A percentile compares a stretch with the other conserved stretches of the same genome.
These are phyloP conservation scores for Syzygium oleosum DNA, from an alignment of 345 rosid genomes.

Conservation along the genomic window DNA sequence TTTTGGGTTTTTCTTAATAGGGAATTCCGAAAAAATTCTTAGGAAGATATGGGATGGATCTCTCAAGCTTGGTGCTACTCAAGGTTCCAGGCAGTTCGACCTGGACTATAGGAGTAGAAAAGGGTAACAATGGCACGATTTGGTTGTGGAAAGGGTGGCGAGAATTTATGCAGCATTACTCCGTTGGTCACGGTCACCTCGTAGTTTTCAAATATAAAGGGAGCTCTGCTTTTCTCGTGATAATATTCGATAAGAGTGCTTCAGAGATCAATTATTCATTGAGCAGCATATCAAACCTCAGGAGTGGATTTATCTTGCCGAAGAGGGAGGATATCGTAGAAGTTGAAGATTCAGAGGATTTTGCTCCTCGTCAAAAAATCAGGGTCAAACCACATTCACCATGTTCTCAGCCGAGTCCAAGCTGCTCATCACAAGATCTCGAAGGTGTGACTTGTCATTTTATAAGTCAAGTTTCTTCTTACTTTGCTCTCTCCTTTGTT, in stretches of 20 bases:
- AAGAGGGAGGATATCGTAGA: background rate
- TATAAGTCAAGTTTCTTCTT: background rate
- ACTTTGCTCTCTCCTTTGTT: background rate
- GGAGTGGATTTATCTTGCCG: background rate
- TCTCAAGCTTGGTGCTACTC: background rate
- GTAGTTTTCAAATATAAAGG: background rate
- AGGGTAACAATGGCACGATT: background rate
- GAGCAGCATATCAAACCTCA: background rate
- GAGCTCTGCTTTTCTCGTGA: background rate
- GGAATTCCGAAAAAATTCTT: background rate
- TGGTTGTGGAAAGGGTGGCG: background rate
- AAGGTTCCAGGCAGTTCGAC: background rate
- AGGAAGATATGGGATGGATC: background rate
- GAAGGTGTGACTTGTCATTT: background rate
- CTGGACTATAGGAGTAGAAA: background rate
- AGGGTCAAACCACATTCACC: background rate
- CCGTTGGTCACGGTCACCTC: background rate
- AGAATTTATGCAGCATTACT: background rate
- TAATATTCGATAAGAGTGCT: background rate
- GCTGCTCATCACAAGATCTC: background rate
- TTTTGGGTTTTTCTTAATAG: background rate
- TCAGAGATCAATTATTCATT: background rate
- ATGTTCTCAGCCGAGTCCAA: background rate
- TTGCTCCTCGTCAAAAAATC: background rate
- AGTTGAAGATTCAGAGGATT: background rate